Evolutionary conservation across 2,329 filamentous ascomycete species (phyloP), one percentile per base, ranked within the genome.

Genomic region (Cladosporium sp.): DNA sequence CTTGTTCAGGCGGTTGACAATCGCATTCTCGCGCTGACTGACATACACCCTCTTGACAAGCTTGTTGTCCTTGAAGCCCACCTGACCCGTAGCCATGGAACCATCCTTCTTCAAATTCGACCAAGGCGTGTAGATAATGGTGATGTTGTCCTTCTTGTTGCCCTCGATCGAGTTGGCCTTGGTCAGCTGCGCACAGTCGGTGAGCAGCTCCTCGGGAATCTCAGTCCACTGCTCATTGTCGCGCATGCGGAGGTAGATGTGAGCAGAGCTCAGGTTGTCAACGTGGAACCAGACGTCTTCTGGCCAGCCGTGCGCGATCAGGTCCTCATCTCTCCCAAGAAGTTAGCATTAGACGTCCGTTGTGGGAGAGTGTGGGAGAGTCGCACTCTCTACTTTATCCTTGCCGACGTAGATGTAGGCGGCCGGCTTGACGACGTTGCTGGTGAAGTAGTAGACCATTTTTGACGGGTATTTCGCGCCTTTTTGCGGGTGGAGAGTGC

Each of bases 81-180:
- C 93, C 67, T 98, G 93, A 18, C 93, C 93, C 3, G 85, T 85
- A 15, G 88, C 91, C 93, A 98, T 98, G 67, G 85, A 88, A 25
- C 91, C 92, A 64, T 94, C 89, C 67, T 98, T 98, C 67, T 88
- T 86, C 29, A 98, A 79, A 68, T 98, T 98, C 38, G 88, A 86
- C 90, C 93, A 97, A 6, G 93, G 93, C 4, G 93, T 98, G 73
- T 98, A 98, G 64, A 98, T 94, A 64, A 98, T 70, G 13, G 90
- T 95, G 62, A 98, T 77, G 70, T 97, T 97, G 69, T 97, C 92
- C 70, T 96, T 97, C 72, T 98, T 98, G 76, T 98, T 98, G 56
- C 93, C 93, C 75, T 98, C 93, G 61, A 98, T 98, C 51, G 90
- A 96, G 72, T 98, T 98, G 55, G 93, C 93, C 72, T 98, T 98